Percentiles rank a stretch among this genome's conserved stretches.
These are phyloP conservation scores for Telfairia occidentalis DNA, from an alignment of 331 rosid species.

Conservation along the genomic window DNA sequence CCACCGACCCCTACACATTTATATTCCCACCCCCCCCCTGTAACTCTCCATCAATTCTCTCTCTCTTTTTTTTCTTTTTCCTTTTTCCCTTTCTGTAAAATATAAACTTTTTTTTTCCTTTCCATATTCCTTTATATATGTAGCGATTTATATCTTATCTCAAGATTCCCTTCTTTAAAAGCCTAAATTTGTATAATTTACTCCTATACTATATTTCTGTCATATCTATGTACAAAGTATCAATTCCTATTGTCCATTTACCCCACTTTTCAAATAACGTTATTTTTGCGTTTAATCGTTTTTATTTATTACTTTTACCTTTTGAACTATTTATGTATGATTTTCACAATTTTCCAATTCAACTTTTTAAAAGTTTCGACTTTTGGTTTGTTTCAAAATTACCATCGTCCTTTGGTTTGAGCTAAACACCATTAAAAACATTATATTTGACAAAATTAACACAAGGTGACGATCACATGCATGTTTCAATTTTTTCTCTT, in stretches of 20 bases:
- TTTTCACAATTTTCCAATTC: neutral
- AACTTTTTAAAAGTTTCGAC: neutral
- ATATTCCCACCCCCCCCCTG: neutral
- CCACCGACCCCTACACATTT: conserved; percentile 38
- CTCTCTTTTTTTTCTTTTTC: neutral
- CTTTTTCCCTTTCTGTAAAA: conserved; percentile 10
- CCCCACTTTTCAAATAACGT: neutral
- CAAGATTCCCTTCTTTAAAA: conserved; percentile 5
- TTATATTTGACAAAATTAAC: too few relatives aligned
- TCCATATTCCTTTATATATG: conserved; percentile 14
- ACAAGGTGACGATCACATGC: too few relatives aligned
- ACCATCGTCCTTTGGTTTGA: too few relatives aligned
- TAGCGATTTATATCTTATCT: neutral
- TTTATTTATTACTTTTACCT: too few relatives aligned
- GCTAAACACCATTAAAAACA: too few relatives aligned
- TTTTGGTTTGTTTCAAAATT: too few relatives aligned
- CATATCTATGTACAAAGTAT: neutral
- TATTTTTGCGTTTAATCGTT: neutral
- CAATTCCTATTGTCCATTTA: neutral
- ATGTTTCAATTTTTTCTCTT: neutral
- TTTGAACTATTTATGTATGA: neutral
- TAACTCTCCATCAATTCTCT: neutral
- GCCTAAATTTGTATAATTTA: neutral
- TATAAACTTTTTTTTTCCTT: conserved; percentile 3
- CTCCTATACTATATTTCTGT: neutral